phyloP scores from a whole-genome alignment of 2,329 filamentous ascomycete genomes.

The Escovopsis sp. region DNA sequence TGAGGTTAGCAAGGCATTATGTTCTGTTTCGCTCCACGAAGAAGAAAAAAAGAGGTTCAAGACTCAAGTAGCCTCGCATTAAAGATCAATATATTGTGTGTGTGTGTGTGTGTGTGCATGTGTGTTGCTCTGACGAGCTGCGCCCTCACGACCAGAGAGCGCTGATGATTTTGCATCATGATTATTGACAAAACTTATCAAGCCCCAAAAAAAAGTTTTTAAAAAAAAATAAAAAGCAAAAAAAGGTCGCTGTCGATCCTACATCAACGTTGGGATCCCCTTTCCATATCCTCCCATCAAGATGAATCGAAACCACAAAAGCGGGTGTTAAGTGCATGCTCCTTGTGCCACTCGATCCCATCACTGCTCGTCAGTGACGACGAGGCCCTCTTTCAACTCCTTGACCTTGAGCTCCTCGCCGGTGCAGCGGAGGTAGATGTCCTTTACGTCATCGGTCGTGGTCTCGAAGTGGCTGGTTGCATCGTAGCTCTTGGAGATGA shows the following conservation, averaged over 20 bases:
- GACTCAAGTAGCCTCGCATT: background rate
- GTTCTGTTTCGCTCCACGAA: too few species aligned
- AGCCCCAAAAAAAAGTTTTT: background rate
- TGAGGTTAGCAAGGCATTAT: too few species aligned
- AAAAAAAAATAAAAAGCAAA: conserved; percentile 3
- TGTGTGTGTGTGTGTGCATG: too few species aligned
- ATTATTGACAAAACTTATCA: conserved; percentile 6
- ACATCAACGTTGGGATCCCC: background rate
- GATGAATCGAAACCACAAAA: background rate
- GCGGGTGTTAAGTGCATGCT: too few species aligned
- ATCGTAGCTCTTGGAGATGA: conserved; percentile 97
- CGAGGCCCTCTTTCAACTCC: conserved; percentile 66
- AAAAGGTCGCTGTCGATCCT: conserved; percentile 1
- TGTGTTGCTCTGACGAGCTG: background rate
- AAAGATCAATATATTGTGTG: background rate
- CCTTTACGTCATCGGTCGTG: conserved; percentile 74
- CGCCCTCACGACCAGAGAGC: background rate
- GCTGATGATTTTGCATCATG: conserved; percentile 2
- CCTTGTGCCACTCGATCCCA: background rate
- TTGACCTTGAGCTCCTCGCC: conserved; percentile 81
- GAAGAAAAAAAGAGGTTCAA: too few species aligned
- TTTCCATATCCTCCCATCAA: background rate
- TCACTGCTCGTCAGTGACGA: conserved; percentile 53
- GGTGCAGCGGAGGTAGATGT: conserved; percentile 74
- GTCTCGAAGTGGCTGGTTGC: conserved; percentile 97